Evolutionary conservation across 305 asterid genomes (phyloP).

Genomic region (Solanum aculeatissimum): DNA sequence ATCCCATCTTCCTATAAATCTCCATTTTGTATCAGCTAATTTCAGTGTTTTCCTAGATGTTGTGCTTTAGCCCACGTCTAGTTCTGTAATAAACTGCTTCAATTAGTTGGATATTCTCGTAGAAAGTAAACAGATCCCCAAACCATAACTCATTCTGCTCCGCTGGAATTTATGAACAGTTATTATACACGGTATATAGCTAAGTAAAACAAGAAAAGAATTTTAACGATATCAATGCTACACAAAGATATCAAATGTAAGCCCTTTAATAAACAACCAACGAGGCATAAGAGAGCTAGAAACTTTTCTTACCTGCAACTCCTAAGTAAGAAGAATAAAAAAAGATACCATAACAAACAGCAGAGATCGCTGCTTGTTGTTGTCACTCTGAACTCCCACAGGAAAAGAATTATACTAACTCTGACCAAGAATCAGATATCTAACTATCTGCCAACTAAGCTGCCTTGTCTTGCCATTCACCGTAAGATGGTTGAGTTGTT

Average conservation of each 20-base stretch:
- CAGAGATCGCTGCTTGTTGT: not conserved
- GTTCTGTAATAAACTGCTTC: not conserved
- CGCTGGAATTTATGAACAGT: not conserved
- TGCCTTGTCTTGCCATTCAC: not conserved
- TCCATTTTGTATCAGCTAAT: not conserved
- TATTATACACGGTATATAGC: not conserved
- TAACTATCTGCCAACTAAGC: not conserved
- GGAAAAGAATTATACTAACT: not conserved
- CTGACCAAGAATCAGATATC: not conserved
- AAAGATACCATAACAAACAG: not conserved
- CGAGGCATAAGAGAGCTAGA: not conserved
- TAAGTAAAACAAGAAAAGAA: not conserved
- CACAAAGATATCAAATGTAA: not conserved
- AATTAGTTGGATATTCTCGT: not conserved
- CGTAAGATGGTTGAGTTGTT: slow-evolving; percentile 14
- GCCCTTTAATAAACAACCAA: not conserved
- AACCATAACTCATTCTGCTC: not conserved
- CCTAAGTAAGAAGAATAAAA: not conserved
- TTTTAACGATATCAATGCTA: not conserved
- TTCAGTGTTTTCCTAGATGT: not conserved
- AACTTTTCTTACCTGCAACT: not conserved
- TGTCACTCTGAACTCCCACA: not conserved
- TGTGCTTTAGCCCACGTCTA: not conserved
- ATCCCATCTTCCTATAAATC: not conserved
- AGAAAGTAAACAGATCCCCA: not conserved